Evolutionary conservation across 371 early-diverging fungal genomes (phyloP).

Genomic region (Rhizomucor miehei): DNA sequence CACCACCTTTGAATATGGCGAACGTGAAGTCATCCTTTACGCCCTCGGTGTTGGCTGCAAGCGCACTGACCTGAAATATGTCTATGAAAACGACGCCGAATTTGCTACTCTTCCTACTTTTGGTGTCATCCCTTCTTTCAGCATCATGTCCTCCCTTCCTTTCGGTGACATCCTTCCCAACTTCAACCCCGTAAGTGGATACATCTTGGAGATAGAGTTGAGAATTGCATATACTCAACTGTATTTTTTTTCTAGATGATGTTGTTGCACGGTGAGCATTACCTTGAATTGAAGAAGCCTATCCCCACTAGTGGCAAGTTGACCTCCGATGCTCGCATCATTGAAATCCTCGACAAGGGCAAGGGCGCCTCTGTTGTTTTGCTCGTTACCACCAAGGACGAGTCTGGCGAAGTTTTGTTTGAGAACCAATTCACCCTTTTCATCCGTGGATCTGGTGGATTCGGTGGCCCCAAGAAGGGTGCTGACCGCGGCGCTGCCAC

Average conservation of each 20-base stretch:
- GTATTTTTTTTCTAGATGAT: conserved; percentile 66
- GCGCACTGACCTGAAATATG: conserved; percentile 79
- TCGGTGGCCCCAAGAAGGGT: conserved; percentile 81
- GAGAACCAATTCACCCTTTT: conserved; percentile 91
- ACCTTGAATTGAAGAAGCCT: conserved; percentile 79
- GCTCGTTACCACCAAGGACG: conserved; percentile 81
- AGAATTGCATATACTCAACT: conserved; percentile 7
- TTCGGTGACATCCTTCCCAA: conserved; percentile 79
- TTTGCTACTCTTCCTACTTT: conserved; percentile 89
- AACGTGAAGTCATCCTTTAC: conserved; percentile 92
- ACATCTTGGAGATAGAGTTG: not conserved
- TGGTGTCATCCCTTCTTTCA: conserved; percentile 87
- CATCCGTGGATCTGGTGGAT: conserved; percentile 90
- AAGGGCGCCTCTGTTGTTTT: conserved; percentile 86
- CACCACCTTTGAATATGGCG: conserved; percentile 66
- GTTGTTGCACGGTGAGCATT: conserved; percentile 98
- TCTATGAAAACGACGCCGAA: conserved; percentile 84
- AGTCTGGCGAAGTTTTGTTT: conserved; percentile 72
- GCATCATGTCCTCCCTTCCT: conserved; percentile 60
- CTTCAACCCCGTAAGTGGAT: conserved; percentile 76
- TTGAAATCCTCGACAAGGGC: conserved; percentile 96
- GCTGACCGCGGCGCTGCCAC: conserved; percentile 79
- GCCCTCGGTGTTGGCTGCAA: conserved; percentile 91
- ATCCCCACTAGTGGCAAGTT: conserved; percentile 83
- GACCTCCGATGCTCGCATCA: conserved; percentile 68